Evolutionary conservation across 2,329 filamentous ascomycete species (phyloP).

Genomic region (Cladophialophora carrionii): DNA sequence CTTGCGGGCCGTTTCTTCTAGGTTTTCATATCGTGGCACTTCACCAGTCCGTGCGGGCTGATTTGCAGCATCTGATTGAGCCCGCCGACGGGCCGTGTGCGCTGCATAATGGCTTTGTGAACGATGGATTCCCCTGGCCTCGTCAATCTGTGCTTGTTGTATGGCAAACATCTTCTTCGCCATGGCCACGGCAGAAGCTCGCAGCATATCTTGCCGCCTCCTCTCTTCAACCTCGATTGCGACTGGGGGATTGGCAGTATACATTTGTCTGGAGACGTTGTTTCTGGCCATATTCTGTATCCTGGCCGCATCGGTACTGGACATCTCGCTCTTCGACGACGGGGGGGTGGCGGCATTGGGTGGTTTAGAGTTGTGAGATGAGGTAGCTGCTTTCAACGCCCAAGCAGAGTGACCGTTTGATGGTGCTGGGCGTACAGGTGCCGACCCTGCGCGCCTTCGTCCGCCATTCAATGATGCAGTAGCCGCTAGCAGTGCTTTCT

Average conservation of each 20-base stretch:
- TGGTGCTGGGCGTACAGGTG: slow-evolving; percentile 51
- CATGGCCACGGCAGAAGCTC: slow-evolving; percentile 85
- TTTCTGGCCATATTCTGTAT: slow-evolving; percentile 67
- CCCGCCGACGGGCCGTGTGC: slow-evolving; percentile 42
- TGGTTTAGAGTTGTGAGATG: slow-evolving; percentile 58
- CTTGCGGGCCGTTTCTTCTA: slow-evolving; percentile 86
- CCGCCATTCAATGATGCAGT: slow-evolving; percentile 70
- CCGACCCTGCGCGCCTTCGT: slow-evolving; percentile 67
- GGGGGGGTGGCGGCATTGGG: slow-evolving; percentile 51
- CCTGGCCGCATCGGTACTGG: slow-evolving; percentile 60
- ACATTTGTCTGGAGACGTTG: slow-evolving; percentile 74
- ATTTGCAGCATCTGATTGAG: slow-evolving; percentile 36
- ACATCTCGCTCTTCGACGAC: slow-evolving; percentile 43
- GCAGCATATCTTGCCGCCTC: slow-evolving; percentile 70
- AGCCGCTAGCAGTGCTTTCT: slow-evolving; percentile 73
- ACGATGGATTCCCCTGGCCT: slow-evolving; percentile 44
- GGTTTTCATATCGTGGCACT: slow-evolving; percentile 49
- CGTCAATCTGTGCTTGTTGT: slow-evolving; percentile 65
- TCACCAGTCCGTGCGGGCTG: slow-evolving; percentile 15
- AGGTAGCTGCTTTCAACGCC: slow-evolving; percentile 74
- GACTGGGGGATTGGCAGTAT: slow-evolving; percentile 73
- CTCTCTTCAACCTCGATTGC: slow-evolving; percentile 73
- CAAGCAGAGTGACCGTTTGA: slow-evolving; percentile 53
- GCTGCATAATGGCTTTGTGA: slow-evolving; percentile 46
- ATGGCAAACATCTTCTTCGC: slow-evolving; percentile 80